Evolutionary conservation across 2,329 filamentous ascomycete genomes (phyloP).

Genomic region (Exutisphaerella laricina): DNA sequence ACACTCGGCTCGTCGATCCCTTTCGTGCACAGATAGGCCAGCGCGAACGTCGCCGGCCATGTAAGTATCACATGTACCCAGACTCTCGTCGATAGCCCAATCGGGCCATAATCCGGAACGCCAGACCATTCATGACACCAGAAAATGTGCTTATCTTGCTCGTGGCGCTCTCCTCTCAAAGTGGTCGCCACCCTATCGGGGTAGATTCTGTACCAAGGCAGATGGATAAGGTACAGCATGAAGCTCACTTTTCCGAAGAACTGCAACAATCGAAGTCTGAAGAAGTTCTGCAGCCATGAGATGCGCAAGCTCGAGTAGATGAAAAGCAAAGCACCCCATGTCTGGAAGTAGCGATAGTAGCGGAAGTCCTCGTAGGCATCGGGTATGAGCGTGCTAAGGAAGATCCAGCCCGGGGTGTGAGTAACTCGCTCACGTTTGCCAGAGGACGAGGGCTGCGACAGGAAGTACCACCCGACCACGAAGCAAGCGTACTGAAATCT

Average conservation of each 20-base stretch:
- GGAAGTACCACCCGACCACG: constrained; percentile 10
- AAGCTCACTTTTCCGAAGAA: constrained; percentile 58
- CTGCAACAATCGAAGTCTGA: constrained; percentile 46
- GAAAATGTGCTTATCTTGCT: constrained; percentile 36
- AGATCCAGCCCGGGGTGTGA: constrained; percentile 54
- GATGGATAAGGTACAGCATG: constrained; percentile 57
- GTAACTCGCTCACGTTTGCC: constrained; percentile 46
- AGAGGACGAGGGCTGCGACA: constrained; percentile 6
- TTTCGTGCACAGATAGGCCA: constrained; percentile 53
- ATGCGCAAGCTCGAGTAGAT: constrained; percentile 47
- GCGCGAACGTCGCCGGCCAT: constrained; percentile 51
- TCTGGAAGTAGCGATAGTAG: constrained; percentile 52
- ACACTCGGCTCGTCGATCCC: constrained; percentile 52
- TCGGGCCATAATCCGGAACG: constrained; percentile 50
- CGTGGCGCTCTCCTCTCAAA: constrained; percentile 41
- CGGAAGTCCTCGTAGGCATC: constrained; percentile 11
- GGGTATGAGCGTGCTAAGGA: constrained; percentile 41
- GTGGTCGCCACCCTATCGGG: constrained; percentile 51
- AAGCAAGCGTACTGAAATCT: constrained; percentile 42
- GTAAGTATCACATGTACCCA: constrained; percentile 52
- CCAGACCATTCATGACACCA: constrained; percentile 43
- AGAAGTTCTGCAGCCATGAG: constrained; percentile 43
- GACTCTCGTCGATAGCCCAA: constrained; percentile 50
- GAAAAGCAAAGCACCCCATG: constrained; percentile 48
- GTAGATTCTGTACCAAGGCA: constrained; percentile 49